Evolutionary conservation across 148 eudicot species (phyloP), one percentile per base, ranked within the genome.

Genomic region (Rhododendron mucronatum): DNA sequence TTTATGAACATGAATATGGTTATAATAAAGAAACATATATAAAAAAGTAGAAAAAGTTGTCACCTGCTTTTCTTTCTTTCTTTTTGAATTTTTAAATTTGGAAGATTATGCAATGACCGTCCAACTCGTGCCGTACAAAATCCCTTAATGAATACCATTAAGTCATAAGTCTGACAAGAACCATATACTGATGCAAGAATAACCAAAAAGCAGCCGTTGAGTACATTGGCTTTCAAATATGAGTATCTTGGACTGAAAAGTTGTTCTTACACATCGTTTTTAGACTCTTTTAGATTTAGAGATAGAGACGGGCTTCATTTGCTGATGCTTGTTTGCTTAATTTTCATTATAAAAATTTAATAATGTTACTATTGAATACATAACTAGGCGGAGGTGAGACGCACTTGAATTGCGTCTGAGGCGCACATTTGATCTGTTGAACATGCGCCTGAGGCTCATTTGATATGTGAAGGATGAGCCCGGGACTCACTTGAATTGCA

Each of bases 221-320:
- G 2, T 35, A 35, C 44, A 74, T 33, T 30, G 20, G 9, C 23
- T 1, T 74, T 74, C 9, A 35, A 35, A 35, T 12, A n/a, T 65
- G 45, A 74, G 44, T 74, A 74, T 74, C 78, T 74, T 33, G 44
- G 78, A 74, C 78, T 74, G 44, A 15, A 74, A 74, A 74, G 78
- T 74, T 63, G 8, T 21, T 61, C 67, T 61, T 61, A 7, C 3
- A 21, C 30, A 8, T 63, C 2, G 71, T 23, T 23, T 63, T 63
- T 63, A n/a, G 45, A 41, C 44, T 41, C 44, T 41, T 41, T 41
- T 41, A 41, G 44, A 2, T 37, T 37, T 33, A 39, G 5, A 4
- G 5, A 4, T 39, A 37, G 3, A 37, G 39, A 41, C 44, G 44
- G 7, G 44, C 7, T 41, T 41, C 44, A 41, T 41, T 41, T 5